Evolutionary conservation across 1,284 basidiomycete genomes (phyloP), one percentile per base, ranked within the genome.

Genomic region (Pascua sp.): DNA sequence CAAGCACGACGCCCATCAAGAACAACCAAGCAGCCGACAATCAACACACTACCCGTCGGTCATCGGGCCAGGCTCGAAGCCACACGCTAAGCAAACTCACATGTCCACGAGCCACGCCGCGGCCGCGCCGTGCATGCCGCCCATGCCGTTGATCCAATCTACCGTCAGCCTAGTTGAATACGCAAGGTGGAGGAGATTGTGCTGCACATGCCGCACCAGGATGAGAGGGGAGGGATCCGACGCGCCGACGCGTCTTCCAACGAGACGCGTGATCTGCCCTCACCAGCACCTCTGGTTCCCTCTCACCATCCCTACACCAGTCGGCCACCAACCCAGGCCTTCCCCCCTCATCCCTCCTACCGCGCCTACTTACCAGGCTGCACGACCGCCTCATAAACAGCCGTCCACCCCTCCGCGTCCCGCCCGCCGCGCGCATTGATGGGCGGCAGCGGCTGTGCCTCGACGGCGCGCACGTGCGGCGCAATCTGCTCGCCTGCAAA

Each of bases 91-190:
- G 24, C 24, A 32, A 32, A 60, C 66, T 50, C 49, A 71, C 71
- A 63, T 67, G 58, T 73, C 70, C 13, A 72, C 58, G 8, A 73
- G 55, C 65, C 66, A 73, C 13, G 65, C 60, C 0, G 64, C 58
- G 1, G 67, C 69, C 4, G 69, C 71, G 11, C 71, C 71, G 53
- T 73, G 71, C 53, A 73, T 47, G 1, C 51, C 64, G 0, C 64
- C 63, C 8, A 59, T 54, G 4, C 57, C 50, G 52, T 73, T 73
- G 5, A 61, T 55, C 71, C 69, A 71, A 16, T 64, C 71, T 69
- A 39, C n/a, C 9, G 43, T 50, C 48, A 55, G 53, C 48, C n/a
- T 0, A 11, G 7, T 15, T 32, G 13, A 36, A 38, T 32, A 1
- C 39, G 24, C 7, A 3, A 7, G 24, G 24, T 32, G 24, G 24